A percentile compares a stretch with the other conserved stretches of the same genome.
Evolutionary conservation across 148 eudicot genomes (phyloP).

Genomic region (Silene conica): DNA sequence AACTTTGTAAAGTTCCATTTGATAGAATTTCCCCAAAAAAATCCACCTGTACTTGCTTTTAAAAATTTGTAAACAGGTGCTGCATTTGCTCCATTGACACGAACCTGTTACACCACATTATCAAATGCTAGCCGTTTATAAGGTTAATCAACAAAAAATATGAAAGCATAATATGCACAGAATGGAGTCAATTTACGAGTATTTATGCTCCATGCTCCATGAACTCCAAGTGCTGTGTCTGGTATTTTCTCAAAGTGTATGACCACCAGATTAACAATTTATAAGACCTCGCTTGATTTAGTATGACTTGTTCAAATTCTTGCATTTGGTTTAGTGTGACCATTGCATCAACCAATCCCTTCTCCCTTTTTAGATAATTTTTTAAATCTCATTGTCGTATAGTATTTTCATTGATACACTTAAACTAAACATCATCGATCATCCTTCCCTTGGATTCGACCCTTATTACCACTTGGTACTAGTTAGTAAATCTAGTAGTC

Average conservation of each 20-base stretch:
- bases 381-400: no score
- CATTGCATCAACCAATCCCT: no score
- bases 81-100: constrained; percentile 56
- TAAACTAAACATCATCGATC: no score
- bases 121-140: background rate
- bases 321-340: no score
- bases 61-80: constrained; percentile 74
- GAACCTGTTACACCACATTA: constrained; percentile 35
- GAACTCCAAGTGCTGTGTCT: background rate
- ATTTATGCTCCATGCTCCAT: background rate
- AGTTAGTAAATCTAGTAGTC: no score
- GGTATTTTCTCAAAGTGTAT: background rate
- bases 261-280: no score
- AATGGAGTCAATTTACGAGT: background rate
- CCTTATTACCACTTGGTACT: no score
- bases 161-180: background rate
- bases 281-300: no score
- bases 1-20: constrained; percentile 96
- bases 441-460: no score
- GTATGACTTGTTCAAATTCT: no score
- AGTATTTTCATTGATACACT: no score
- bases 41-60: constrained; percentile 48
- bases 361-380: no score
- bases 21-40: constrained; percentile 43
- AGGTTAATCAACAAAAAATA: background rate